Conservation (phyloP, 2,329 filamentous ascomycete genomes). For the Aspergillus tamarii region DNA sequence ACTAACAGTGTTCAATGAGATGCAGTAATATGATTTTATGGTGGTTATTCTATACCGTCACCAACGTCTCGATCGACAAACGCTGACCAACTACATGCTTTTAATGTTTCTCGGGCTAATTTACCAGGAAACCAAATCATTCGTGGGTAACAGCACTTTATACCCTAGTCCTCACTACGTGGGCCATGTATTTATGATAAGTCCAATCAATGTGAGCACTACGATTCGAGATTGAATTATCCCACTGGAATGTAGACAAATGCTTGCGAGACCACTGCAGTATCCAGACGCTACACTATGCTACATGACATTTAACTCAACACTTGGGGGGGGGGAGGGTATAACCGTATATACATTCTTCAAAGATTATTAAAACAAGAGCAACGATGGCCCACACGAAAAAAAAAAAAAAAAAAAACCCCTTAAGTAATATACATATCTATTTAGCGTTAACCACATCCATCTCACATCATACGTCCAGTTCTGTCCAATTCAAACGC, state of each 20-base stretch:
- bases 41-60: background rate
- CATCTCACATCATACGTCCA: slow-evolving; percentile 12
- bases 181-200: background rate
- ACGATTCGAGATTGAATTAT: background rate
- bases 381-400: background rate
- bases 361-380: slow-evolving; percentile 10
- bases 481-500: slow-evolving; percentile 39
- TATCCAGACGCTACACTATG: background rate
- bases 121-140: background rate
- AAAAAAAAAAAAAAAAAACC: slow-evolving; percentile 3
- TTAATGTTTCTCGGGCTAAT: background rate
- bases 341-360: slow-evolving; percentile 10
- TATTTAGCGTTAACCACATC: background rate
- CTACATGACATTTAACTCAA: background rate
- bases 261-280: background rate
- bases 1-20: background rate
- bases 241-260: background rate
- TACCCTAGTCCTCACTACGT: background rate
- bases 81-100: background rate
- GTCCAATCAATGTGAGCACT: background rate
- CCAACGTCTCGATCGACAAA: background rate
- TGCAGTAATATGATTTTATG: background rate
- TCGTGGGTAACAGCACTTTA: background rate
- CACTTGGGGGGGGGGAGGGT: background rate
- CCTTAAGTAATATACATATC: slow-evolving; percentile 9